Evolutionary conservation across 371 early-diverging fungal genomes (phyloP).

Genomic region (Actinomortierella wolfii): DNA sequence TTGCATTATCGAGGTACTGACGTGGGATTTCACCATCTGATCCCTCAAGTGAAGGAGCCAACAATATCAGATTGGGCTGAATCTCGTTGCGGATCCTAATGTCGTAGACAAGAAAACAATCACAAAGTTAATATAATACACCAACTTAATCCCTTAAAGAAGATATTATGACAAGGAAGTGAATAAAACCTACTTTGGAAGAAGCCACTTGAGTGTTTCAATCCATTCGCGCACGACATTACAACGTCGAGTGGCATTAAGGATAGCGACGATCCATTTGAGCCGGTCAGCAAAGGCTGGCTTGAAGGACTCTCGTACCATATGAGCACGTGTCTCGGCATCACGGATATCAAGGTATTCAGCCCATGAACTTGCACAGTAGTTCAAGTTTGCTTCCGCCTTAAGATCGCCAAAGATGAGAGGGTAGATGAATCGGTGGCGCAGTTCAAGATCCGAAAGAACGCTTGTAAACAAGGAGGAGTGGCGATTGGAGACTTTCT

Average conservation of each 20-base stretch:
- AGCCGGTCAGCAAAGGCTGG: conserved; percentile 44
- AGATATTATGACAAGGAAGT: too few relatives aligned
- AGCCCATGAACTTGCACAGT: conserved; percentile 12
- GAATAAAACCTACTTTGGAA: not conserved
- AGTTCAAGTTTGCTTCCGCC: not conserved
- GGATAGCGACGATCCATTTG: conserved; percentile 3
- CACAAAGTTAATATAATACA: not conserved
- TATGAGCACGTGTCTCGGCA: conserved; percentile 16
- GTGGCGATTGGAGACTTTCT: conserved; percentile 5
- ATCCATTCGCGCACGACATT: not conserved
- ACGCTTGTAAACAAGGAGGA: conserved; percentile 13
- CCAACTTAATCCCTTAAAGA: not conserved
- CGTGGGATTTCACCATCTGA: conserved; percentile 11
- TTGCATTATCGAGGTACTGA: conserved; percentile 37
- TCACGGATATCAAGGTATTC: conserved; percentile 34
- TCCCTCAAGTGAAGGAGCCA: conserved; percentile 11
- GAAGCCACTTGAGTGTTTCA: not conserved
- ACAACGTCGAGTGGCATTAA: not conserved
- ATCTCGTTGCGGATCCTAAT: conserved; percentile 44
- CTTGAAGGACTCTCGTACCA: conserved; percentile 32
- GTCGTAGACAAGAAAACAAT: not conserved
- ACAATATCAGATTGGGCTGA: conserved; percentile 20
- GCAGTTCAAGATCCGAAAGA: conserved; percentile 24
- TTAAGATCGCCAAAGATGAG: conserved; percentile 31
- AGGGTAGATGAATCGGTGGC: conserved; percentile 26